Evolutionary conservation across 164 flowering plant species (phyloP), one percentile per base, ranked within the genome.

Genomic region (Malania oleifera): DNA sequence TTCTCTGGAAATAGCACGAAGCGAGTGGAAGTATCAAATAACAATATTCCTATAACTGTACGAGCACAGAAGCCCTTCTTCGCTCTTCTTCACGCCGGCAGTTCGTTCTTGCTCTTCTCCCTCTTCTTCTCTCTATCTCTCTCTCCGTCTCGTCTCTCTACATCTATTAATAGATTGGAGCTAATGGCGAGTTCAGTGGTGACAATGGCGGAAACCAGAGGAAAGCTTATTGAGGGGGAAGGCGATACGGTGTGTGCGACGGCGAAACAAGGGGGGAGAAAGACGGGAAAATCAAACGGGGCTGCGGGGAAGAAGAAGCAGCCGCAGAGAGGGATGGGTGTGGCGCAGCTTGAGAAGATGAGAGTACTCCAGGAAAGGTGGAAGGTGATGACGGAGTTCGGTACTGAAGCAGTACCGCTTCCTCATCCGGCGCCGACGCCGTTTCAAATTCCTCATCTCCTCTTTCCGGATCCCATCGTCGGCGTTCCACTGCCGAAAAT

Each of bases 291-390:
- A 9, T 4, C 6, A 31, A 31, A 31, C 18, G 38, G 37, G 13
- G 5, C n/a, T n/a, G n/a, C 28, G 2, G 7, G 41, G 25, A 64
- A 47, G 61, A 81, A 77, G 62, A 79, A 74, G 46, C 57, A 10
- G 40, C 80, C 75, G 2, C 86, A 74, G 70, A 69, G 95, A 64
- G 95, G 95, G 1, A 61, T 84, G 63, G 95, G 95, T 0, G 85
- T 87, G 22, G 90, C 79, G 0, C 78, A 81, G 64, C 82, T 87
- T 0, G 88, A 87, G 70, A 70, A 77, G 20, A 61, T 82, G 19
- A 71, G 84, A 63, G 2, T 63, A n/a, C n/a, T n/a, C 1, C 68
- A 78, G 48, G 90, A 83, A 47, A 40, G 53, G 17, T 59, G 66
- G 80, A 77, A 65, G 69, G 66, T 64, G 45, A 60, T 73, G 52